These are phyloP conservation scores for Penicillium sp. DNA, from an alignment of 2,329 filamentous ascomycete species.

Conservation along the genomic window DNA sequence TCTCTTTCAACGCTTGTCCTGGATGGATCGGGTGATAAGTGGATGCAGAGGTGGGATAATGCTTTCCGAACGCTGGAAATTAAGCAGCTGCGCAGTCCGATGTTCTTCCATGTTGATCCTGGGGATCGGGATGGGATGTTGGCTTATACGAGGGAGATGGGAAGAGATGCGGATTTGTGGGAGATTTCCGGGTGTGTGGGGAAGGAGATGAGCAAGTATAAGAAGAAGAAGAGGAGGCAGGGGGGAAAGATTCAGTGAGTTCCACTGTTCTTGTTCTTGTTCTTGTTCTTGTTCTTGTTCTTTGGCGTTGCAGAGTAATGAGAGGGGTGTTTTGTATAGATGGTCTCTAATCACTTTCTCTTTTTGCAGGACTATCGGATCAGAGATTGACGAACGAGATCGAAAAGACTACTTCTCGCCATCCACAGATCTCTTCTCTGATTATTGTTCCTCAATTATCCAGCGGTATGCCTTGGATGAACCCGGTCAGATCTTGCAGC, in stretches of 20 bases:
- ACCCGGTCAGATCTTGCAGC: slow-evolving; percentile 55
- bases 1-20: slow-evolving; percentile 57
- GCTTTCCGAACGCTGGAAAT: slow-evolving; percentile 68
- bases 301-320: not conserved
- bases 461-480: slow-evolving; percentile 56
- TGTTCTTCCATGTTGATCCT: slow-evolving; percentile 80
- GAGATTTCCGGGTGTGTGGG: slow-evolving; percentile 73
- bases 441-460: slow-evolving; percentile 58
- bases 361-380: slow-evolving; percentile 21
- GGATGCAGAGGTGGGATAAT: slow-evolving; percentile 68
- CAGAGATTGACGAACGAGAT: slow-evolving; percentile 61
- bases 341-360: slow-evolving; percentile 3
- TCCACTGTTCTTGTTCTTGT: no score
- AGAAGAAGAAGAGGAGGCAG: slow-evolving; percentile 68
- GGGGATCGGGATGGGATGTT: slow-evolving; percentile 69
- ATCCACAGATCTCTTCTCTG: slow-evolving; percentile 57
- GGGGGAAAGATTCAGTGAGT: slow-evolving; percentile 44
- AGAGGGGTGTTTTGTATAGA: no score
- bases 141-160: slow-evolving; percentile 61
- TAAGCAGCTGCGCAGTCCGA: slow-evolving; percentile 67
- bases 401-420: slow-evolving; percentile 67
- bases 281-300: no score
- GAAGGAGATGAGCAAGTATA: slow-evolving; percentile 75
- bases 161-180: slow-evolving; percentile 59
- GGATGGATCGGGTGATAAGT: slow-evolving; percentile 60